Conservation (phyloP, 306 rosid genomes). For the Citrullus amarus region DNA sequence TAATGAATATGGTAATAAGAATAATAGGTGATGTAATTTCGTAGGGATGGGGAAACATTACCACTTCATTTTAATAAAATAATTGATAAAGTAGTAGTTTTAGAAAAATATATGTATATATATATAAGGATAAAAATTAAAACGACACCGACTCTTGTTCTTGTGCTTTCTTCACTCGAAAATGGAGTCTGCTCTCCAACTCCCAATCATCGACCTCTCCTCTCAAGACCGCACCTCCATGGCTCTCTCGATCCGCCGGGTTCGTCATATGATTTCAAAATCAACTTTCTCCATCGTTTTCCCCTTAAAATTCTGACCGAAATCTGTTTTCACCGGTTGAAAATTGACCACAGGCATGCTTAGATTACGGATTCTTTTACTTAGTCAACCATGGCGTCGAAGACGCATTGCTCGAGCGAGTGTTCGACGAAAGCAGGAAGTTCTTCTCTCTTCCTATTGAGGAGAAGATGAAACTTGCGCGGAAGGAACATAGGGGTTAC, state of each 20-base stretch:
- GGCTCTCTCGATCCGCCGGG: slow-evolving; percentile 56
- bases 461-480: slow-evolving; percentile 38
- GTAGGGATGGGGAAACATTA: too few relatives aligned
- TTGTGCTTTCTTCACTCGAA: neutral
- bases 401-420: slow-evolving; percentile 21
- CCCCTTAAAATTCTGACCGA: neutral
- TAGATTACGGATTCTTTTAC: slow-evolving; percentile 71
- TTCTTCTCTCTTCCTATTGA: slow-evolving; percentile 53
- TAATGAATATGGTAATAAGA: too few relatives aligned
- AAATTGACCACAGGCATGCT: slow-evolving; percentile 42
- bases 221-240: slow-evolving; percentile 42
- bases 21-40: too few relatives aligned
- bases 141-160: neutral
- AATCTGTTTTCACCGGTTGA: neutral
- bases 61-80: too few relatives aligned
- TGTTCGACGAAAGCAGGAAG: slow-evolving; percentile 35
- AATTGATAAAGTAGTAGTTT: too few relatives aligned
- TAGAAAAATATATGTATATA: too few relatives aligned
- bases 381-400: slow-evolving; percentile 73
- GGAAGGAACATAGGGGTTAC: slow-evolving; percentile 62
- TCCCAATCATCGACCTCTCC: slow-evolving; percentile 59
- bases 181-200: slow-evolving; percentile 26
- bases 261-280: neutral
- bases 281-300: neutral
- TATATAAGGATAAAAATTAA: too few relatives aligned